Evolutionary conservation across 2,329 filamentous ascomycete species (phyloP), one percentile per base, ranked within the genome.

Genomic region (Chrysosporium keratinophilum): DNA sequence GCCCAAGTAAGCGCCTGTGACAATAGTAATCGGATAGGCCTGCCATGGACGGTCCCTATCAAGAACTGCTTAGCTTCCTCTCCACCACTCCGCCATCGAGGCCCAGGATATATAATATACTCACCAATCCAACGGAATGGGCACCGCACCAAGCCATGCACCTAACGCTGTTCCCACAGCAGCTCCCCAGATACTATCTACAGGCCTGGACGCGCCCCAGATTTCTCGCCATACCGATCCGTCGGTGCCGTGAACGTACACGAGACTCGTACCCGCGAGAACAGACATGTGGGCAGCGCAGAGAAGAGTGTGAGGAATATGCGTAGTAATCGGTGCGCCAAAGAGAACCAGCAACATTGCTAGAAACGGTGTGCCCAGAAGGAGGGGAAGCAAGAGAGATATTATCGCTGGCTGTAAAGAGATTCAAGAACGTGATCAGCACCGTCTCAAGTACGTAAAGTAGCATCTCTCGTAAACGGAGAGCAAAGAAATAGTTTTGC

Each of bases 21-120:
- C 71, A 55, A 98, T 86, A 0, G 93, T 98, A 46, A 97, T 84
- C 0, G 93, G 93, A 87, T 91, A 98, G 69, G 85, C 87, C 79
- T 98, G 93, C 93, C 93, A 98, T 62, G 95, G 89, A n/a, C 93
- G 83, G 68, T 98, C 93, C 78, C 77, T 79, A 58, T 12, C 35
- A 15, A n/a, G 19, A 39, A 31, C 56, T 45, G 44, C 9, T 40
- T 35, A 20, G 12, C 15, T 44, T 34, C 41, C 3, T 53, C 34
- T 53, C 19, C 31, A 5, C 7, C 23, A 28, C 7, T 28, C 23
- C 23, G 23, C 23, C 23, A 28, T 28, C 23, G 23, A 7, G 23
- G 3, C 23, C 3, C 3, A 28, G 3, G 7, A 28, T 6, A 15
- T n/a, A 31, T 19, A 34, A 43, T 15, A 15, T 17, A 70, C 73